A percentile compares a stretch with the other conserved stretches of the same genome.
Conservation (phyloP, 2,329 filamentous ascomycete genomes). For the Aphanoascus verrucosus region DNA sequence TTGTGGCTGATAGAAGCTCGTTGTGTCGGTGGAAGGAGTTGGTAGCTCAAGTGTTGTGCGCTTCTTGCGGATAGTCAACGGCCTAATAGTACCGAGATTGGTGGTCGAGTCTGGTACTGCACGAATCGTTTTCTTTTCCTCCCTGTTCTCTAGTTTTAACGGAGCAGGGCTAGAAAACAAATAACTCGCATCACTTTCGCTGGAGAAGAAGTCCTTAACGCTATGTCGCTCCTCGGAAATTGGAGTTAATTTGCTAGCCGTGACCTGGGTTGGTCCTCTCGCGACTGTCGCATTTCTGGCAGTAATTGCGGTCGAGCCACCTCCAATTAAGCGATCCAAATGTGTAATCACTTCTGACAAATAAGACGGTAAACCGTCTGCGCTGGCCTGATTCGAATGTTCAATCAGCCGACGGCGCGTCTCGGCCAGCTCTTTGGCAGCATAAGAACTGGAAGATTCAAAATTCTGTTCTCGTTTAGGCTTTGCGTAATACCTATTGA, state of each 20-base stretch:
- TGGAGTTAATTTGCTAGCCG: conserved; percentile 13
- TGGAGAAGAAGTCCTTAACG: conserved; percentile 5
- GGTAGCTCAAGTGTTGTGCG: conserved; percentile 10
- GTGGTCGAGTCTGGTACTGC: conserved; percentile 46
- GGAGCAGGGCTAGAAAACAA: conserved; percentile 17
- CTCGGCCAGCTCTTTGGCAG: conserved; percentile 47
- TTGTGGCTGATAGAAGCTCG: background rate
- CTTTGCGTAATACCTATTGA: conserved; percentile 17
- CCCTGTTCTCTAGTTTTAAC: conserved; percentile 10
- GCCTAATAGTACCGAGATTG: conserved; percentile 38
- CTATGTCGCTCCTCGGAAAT: conserved; percentile 13
- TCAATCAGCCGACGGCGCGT: conserved; percentile 48
- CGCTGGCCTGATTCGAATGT: conserved; percentile 37
- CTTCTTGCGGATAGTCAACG: conserved; percentile 47
- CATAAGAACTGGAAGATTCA: conserved; percentile 42
- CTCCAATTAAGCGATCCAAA: conserved; percentile 47
- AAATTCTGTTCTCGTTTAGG: conserved; percentile 38
- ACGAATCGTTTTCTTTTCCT: conserved; percentile 42
- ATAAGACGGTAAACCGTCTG: conserved; percentile 38
- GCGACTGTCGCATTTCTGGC: conserved; percentile 39
- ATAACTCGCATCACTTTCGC: conserved; percentile 1
- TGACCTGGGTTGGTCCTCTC: conserved; percentile 19
- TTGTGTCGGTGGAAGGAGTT: conserved; percentile 7
- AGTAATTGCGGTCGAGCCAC: conserved; percentile 21
- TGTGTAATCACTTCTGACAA: conserved; percentile 51